Conservation (phyloP, 805 yeast genomes). For the Debaryomyces castellii region DNA sequence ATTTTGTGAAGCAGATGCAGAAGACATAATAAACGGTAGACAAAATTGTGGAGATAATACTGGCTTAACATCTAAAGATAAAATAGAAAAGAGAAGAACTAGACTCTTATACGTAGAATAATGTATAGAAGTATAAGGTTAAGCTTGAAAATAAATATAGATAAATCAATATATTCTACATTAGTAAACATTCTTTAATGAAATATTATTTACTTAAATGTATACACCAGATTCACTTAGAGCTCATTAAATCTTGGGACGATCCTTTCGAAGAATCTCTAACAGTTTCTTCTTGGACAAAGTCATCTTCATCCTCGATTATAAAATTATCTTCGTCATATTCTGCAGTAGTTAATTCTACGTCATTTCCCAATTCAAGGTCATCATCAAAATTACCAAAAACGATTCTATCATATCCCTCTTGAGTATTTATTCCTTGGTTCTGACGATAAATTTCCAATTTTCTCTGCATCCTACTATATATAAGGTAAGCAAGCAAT, state of each 20-base stretch:
- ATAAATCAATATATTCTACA: background rate
- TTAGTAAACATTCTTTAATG: background rate
- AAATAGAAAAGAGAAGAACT: slow-evolving; percentile 45
- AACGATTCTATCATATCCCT: slow-evolving; percentile 29
- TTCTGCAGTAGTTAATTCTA: slow-evolving; percentile 37
- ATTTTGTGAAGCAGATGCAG: slow-evolving; percentile 51
- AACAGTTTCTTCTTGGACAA: background rate
- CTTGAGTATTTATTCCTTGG: slow-evolving; percentile 3
- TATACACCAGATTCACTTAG: background rate
- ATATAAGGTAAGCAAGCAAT: slow-evolving; percentile 65
- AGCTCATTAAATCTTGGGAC: background rate
- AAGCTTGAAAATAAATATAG: background rate
- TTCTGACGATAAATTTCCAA: slow-evolving; percentile 24
- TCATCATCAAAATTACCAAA: slow-evolving; percentile 44
- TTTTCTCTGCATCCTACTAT: slow-evolving; percentile 49
- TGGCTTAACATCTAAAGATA: slow-evolving; percentile 28
- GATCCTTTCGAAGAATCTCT: background rate
- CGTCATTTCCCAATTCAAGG: slow-evolving; percentile 26
- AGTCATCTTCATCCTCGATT: slow-evolving; percentile 36
- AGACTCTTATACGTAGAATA: slow-evolving; percentile 37
- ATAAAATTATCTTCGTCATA: slow-evolving; percentile 42
- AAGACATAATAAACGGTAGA: slow-evolving; percentile 24
- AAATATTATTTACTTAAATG: background rate
- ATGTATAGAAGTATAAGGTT: background rate
- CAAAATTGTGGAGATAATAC: slow-evolving; percentile 17